Conservation (phyloP, 2,329 filamentous ascomycete genomes). For the Cordyceps farinosa region DNA sequence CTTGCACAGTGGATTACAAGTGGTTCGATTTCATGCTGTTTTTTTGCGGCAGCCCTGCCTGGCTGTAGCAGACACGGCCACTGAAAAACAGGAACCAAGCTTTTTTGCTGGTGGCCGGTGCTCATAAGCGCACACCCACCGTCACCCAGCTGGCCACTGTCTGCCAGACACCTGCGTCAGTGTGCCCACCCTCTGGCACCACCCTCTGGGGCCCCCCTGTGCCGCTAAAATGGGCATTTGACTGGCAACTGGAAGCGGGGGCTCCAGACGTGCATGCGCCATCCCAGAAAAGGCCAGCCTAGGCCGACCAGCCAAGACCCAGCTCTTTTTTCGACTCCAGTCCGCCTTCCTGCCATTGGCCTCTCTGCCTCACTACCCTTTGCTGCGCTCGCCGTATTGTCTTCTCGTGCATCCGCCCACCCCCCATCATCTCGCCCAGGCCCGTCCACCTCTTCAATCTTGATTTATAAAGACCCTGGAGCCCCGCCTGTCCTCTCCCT, state of each 20-base stretch:
- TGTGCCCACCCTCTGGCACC: not conserved
- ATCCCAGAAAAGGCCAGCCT: not conserved
- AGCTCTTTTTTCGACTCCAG: not conserved
- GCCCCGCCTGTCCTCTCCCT: not conserved
- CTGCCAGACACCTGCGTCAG: not conserved
- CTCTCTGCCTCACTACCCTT: not conserved
- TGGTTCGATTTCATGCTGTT: too few relatives aligned
- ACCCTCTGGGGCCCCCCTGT: too few relatives aligned
- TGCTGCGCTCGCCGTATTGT: not conserved
- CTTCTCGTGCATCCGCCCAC: not conserved
- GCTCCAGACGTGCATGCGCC: not conserved
- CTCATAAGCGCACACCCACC: too few relatives aligned
- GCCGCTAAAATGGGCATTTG: too few relatives aligned
- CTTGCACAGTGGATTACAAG: not conserved
- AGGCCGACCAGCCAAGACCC: not conserved
- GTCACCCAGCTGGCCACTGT: too few relatives aligned
- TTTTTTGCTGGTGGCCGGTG: too few relatives aligned
- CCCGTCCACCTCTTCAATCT: constrained; percentile 8
- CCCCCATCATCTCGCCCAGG: not conserved
- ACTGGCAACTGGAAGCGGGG: too few relatives aligned
- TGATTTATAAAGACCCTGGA: constrained; percentile 19
- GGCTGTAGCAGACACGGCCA: too few relatives aligned
- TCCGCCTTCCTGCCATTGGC: not conserved
- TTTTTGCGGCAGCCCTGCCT: too few relatives aligned
- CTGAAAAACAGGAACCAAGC: too few relatives aligned